Conservation (phyloP, 352 stramenopile species). For the Phytophthora idaei region DNA sequence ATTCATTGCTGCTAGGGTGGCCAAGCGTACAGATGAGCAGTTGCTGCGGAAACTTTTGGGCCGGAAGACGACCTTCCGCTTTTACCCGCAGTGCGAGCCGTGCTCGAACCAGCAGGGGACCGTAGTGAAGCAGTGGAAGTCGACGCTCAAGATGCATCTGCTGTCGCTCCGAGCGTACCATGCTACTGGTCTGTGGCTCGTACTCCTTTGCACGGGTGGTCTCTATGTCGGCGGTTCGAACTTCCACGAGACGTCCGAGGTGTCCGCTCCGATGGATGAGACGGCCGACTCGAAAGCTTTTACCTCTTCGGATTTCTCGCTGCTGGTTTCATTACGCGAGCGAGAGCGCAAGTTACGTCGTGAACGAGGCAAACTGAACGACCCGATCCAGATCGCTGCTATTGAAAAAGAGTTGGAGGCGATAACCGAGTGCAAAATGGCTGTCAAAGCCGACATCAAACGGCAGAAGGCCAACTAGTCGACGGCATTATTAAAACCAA, state of each 20-base stretch:
- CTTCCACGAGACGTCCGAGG: conserved; percentile 69
- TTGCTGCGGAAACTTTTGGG: conserved; percentile 48
- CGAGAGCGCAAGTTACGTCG: conserved; percentile 59
- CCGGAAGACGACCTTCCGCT: conserved; percentile 68
- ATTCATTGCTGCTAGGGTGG: conserved; percentile 45
- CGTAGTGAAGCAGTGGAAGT: conserved; percentile 70
- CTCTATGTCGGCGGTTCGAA: conserved; percentile 75
- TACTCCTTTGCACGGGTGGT: conserved; percentile 75
- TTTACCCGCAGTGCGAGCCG: conserved; percentile 84
- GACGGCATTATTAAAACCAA: conserved; percentile 1
- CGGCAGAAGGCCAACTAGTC: conserved; percentile 37
- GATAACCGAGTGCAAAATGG: conserved; percentile 59
- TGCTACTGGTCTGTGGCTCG: conserved; percentile 79
- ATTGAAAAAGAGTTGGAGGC: conserved; percentile 61
- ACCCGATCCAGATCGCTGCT: conserved; percentile 30
- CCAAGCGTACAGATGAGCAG: conserved; percentile 55
- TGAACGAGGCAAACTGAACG: conserved; percentile 35
- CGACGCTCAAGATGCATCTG: conserved; percentile 72
- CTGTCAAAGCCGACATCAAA: conserved; percentile 68
- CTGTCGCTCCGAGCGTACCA: conserved; percentile 73
- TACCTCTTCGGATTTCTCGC: conserved; percentile 45
- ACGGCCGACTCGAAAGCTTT: conserved; percentile 22
- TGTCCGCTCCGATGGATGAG: conserved; percentile 29
- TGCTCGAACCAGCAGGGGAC: conserved; percentile 81
- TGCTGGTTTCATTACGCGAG: conserved; percentile 59